Percentiles rank a stretch among this genome's conserved stretches.
Conservation (phyloP, 2,329 filamentous ascomycete genomes). For the Daldinia sp. region DNA sequence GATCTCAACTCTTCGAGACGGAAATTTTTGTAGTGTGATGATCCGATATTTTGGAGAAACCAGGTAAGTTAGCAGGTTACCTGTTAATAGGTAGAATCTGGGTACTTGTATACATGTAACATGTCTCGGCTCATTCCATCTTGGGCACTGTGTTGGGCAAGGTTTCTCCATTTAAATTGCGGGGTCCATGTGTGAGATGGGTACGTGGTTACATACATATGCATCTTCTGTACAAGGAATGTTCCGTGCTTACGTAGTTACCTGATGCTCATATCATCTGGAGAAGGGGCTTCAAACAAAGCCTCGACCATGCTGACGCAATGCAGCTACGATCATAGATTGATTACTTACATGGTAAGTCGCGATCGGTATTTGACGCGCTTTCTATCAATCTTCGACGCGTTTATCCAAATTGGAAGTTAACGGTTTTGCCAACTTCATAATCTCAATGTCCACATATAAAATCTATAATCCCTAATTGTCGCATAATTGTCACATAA, state of each 20-base stretch:
- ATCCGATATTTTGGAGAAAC: constrained; percentile 21
- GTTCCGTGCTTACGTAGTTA: not conserved
- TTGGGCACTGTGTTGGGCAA: constrained; percentile 1
- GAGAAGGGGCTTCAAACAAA: constrained; percentile 12
- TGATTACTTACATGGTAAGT: too few relatives aligned
- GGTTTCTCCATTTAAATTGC: constrained; percentile 26
- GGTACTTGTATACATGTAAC: constrained; percentile 7
- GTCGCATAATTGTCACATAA: too few relatives aligned
- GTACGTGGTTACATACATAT: too few relatives aligned
- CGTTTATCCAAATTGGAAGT: not conserved
- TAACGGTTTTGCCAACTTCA: not conserved
- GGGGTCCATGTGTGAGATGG: constrained; percentile 1
- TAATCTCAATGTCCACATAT: not conserved
- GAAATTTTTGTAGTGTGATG: constrained; percentile 21
- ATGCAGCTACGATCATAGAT: constrained; percentile 5
- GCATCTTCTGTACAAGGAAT: too few relatives aligned
- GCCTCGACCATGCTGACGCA: not conserved
- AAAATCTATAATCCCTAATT: not conserved
- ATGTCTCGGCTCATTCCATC: not conserved
- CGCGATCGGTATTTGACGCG: constrained; percentile 24
- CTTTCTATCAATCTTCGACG: constrained; percentile 19
- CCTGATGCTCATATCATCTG: not conserved
- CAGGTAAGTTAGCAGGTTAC: too few relatives aligned
- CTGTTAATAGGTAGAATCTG: too few relatives aligned
- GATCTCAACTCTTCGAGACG: constrained; percentile 17